Base-by-base conservation (phyloP, 179 eudicot species). In the Camellia oleifera region DNA sequence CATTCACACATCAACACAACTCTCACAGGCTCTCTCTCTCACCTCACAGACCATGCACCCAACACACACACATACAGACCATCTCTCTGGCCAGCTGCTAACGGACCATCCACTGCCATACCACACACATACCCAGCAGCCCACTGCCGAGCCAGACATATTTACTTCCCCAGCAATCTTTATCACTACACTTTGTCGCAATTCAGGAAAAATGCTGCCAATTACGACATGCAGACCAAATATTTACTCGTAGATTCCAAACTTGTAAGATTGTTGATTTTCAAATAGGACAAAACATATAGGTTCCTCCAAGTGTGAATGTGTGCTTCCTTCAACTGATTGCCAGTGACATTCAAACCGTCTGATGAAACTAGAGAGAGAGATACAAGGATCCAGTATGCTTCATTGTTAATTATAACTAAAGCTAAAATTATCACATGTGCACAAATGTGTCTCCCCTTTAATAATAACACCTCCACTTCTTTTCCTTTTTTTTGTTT, bases 101-200 rank as follows among this genome's bases (percentile, higher is more conserved):
- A 20, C 23, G 23, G 23, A 20, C 23, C 23, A 20, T 20, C 23
- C 23, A 20, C 23, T 20, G 23, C 23, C 23, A 20, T 20, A 20
- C 23, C 23, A 20, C 23, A 20, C 23, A 20, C 23, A 20, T 20
- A 20, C 23, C 23, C 23, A 20, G 23, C 23, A 20, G 23, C 23
- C 23, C 23, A 20, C 23, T 20, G 23, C 23, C 23, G 23, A 20
- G 23, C 23, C 93, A 52, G 81, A 83, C 88, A 87, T 87, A 74
- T 32, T 52, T 78, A 78, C 52, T 71, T 81, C 54, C 62, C 61
- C 4, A 14, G 45, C 2, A 74, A 76, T n/a, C 69, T 15, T 58
- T 77, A 56, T 54, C 52, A 63, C 65, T 56, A 13, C 20, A 63
- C 32, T 53, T 61, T 32, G 46, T 63, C 26, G 72, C 72, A 61